A percentile compares a stretch with the other conserved stretches of the same genome.
These are phyloP conservation scores for Adiantum capillusveneris DNA, from an alignment of 75 land plant genomes.

Conservation along the genomic window DNA sequence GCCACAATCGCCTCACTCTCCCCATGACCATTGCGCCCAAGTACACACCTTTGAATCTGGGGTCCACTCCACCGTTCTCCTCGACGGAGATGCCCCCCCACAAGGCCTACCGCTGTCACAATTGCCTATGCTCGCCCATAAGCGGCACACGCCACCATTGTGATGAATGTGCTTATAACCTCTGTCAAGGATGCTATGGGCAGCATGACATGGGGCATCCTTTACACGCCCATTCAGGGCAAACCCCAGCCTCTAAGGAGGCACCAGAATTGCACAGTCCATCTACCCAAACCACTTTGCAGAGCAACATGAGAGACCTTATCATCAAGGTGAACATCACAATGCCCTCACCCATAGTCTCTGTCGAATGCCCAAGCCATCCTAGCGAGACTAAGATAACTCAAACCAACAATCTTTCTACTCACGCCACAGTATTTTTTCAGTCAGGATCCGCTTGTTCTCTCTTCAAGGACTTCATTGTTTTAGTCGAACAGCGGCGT, in stretches of 20 bases:
- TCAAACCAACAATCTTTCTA: background rate
- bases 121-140: constrained; percentile 1
- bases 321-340: background rate
- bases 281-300: background rate
- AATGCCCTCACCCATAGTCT: background rate
- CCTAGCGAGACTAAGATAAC: background rate
- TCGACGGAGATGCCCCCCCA: background rate
- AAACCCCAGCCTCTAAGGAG: background rate
- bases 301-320: background rate
- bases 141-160: background rate
- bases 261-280: background rate
- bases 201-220: background rate
- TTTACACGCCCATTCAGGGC: background rate
- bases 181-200: background rate
- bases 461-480: background rate
- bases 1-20: background rate
- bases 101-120: background rate
- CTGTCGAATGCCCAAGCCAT: background rate
- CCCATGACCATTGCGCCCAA: background rate
- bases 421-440: background rate
- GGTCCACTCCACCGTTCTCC: background rate
- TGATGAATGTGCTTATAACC: background rate
- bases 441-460: background rate
- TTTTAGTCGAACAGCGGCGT: background rate
- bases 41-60: background rate